Conservation (phyloP, 257 asterid species). For the Solanum tarapatanum region DNA sequence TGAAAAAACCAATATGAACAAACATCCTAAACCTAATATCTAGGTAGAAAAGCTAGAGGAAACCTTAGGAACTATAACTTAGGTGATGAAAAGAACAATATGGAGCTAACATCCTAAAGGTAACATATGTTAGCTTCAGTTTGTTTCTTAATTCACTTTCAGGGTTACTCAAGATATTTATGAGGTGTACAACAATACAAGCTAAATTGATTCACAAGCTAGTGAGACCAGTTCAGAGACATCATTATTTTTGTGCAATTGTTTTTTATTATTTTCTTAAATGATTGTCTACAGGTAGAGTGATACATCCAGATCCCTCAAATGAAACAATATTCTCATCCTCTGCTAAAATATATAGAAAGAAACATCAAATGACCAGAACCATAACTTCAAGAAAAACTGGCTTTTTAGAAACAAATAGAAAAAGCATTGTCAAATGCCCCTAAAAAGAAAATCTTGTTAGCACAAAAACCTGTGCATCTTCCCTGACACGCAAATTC, state of each 20-base stretch:
- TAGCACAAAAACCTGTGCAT: conserved; percentile 65
- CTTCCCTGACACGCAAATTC: conserved; percentile 97
- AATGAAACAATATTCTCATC: not conserved
- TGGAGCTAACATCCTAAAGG: not conserved
- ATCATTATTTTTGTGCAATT: not conserved
- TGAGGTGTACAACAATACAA: not conserved
- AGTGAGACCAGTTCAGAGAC: not conserved
- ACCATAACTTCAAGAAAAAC: not conserved
- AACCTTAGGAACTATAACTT: not conserved
- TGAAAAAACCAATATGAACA: not conserved
- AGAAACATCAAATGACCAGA: not conserved
- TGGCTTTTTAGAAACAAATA: not conserved
- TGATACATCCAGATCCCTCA: not conserved
- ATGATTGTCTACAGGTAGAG: not conserved
- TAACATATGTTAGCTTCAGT: not conserved
- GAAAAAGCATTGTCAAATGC: not conserved
- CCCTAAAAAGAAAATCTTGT: not conserved
- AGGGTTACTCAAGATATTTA: not conserved
- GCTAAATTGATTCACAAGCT: not conserved
- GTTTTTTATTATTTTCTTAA: not conserved
- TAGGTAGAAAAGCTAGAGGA: not conserved
- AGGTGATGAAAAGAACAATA: not conserved
- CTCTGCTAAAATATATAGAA: not conserved
- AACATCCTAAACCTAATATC: not conserved
- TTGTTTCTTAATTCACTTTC: not conserved